phyloP scores from a whole-genome alignment of 108 stramenopile genomes.

The Skeletonema menzelii region DNA sequence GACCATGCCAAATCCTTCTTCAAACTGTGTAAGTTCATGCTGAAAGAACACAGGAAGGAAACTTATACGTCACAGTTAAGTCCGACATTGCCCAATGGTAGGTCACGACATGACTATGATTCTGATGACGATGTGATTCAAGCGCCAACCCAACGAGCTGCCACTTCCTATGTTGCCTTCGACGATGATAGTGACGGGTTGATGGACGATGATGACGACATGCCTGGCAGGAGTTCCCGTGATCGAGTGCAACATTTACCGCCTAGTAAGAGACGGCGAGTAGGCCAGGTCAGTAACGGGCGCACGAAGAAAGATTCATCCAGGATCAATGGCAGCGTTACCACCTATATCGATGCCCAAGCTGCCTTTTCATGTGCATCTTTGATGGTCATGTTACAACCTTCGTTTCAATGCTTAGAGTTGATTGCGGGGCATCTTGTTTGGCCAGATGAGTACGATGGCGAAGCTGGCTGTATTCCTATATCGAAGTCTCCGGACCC shows the following conservation, averaged over 20 bases:
- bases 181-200: constrained; percentile 36
- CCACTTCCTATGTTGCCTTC: background rate
- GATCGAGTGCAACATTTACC: constrained; percentile 7
- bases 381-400: constrained; percentile 37
- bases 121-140: constrained; percentile 30
- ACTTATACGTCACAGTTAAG: constrained; percentile 12
- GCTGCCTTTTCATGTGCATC: constrained; percentile 40
- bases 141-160: constrained; percentile 2
- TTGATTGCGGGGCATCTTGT: constrained; percentile 44
- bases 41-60: constrained; percentile 28
- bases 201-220: constrained; percentile 26
- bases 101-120: constrained; percentile 13
- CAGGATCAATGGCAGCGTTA: background rate
- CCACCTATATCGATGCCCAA: constrained; percentile 17
- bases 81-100: background rate
- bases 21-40: constrained; percentile 16
- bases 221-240: background rate
- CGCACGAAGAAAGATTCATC: constrained; percentile 8
- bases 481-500: constrained; percentile 39
- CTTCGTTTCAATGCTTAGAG: constrained; percentile 43
- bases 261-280: constrained; percentile 34
- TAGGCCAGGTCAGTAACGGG: constrained; percentile 5
- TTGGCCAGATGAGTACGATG: constrained; percentile 46
- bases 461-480: constrained; percentile 24
- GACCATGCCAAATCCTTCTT: constrained; percentile 37